These are phyloP conservation scores for Dissoconium aciculare DNA, from an alignment of 2,329 filamentous ascomycete species.

Conservation along the genomic window DNA sequence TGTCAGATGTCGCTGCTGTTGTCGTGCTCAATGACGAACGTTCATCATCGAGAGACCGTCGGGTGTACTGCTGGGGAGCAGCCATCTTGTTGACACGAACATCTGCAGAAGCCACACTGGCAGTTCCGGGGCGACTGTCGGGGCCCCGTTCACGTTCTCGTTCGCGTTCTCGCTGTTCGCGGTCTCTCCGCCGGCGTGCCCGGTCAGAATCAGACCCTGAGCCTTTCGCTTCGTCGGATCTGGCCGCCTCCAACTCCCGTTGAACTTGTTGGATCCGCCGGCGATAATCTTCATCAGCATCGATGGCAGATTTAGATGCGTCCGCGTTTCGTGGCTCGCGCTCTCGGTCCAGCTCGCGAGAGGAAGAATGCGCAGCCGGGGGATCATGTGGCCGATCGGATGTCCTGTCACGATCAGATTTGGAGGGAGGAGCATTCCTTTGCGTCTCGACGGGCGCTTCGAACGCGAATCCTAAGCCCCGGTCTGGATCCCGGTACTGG, in stretches of 20 bases:
- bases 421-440: constrained; percentile 9
- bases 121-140: constrained; percentile 8
- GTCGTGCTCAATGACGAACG: too few relatives aligned
- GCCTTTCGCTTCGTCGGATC: constrained; percentile 8
- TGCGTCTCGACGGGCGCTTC: constrained; percentile 16
- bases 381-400: constrained; percentile 3
- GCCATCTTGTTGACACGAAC: constrained; percentile 9
- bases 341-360: constrained; percentile 12
- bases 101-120: too few relatives aligned
- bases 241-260: constrained; percentile 29
- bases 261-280: constrained; percentile 34
- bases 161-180: constrained; percentile 20
- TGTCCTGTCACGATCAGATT: constrained; percentile 8
- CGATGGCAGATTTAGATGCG: constrained; percentile 21
- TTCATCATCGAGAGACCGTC: constrained; percentile 6
- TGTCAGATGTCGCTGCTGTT: too few relatives aligned
- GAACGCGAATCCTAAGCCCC: constrained; percentile 22
- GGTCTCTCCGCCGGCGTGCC: constrained; percentile 20
- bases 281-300: constrained; percentile 38
- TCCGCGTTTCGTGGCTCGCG: constrained; percentile 10
- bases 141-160: constrained; percentile 9
- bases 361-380: constrained; percentile 2
- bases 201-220: constrained; percentile 21
- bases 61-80: constrained; percentile 5
- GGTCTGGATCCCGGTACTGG: constrained; percentile 16